phyloP scores from a whole-genome alignment of 176 grass and related monocot species.

The Ampelocalamus luodianensis region DNA sequence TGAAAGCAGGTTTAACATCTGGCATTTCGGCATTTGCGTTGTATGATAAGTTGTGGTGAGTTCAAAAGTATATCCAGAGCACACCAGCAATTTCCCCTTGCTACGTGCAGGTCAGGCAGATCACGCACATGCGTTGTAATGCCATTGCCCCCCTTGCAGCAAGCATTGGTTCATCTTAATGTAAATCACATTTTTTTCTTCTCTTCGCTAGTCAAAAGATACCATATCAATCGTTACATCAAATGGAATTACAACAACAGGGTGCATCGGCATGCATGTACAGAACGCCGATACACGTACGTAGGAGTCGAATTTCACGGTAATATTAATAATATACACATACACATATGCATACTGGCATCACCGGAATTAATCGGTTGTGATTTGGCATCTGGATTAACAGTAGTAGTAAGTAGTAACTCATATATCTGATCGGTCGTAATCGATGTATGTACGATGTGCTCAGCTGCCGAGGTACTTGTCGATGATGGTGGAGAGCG shows the following conservation, averaged over 20 bases:
- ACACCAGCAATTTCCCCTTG: not conserved
- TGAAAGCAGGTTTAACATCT: not conserved
- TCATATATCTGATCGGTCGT: not conserved
- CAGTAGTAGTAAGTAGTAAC: slow-evolving; percentile 21
- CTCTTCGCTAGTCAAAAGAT: not conserved
- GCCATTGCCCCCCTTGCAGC: not conserved
- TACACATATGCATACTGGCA: slow-evolving; percentile 14
- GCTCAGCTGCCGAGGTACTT: slow-evolving; percentile 65
- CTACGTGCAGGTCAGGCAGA: not conserved
- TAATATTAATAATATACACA: slow-evolving; percentile 16
- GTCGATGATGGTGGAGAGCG: slow-evolving; percentile 64
- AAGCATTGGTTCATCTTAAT: not conserved
- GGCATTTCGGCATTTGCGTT: not conserved
- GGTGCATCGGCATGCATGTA: too few species aligned
- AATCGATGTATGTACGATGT: too few species aligned
- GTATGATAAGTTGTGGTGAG: not conserved
- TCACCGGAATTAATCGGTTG: slow-evolving; percentile 13
- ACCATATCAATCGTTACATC: not conserved
- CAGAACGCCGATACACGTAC: not conserved
- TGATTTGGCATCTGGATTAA: slow-evolving; percentile 23
- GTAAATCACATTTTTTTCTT: not conserved
- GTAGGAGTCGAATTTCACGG: not conserved
- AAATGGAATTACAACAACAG: not conserved
- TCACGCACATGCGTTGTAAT: not conserved
- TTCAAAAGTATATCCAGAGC: not conserved